A percentile compares a stretch with the other conserved stretches of the same genome.
Conservation (phyloP, 768 basidiomycete genomes). For the Pisolithus orientalis region DNA sequence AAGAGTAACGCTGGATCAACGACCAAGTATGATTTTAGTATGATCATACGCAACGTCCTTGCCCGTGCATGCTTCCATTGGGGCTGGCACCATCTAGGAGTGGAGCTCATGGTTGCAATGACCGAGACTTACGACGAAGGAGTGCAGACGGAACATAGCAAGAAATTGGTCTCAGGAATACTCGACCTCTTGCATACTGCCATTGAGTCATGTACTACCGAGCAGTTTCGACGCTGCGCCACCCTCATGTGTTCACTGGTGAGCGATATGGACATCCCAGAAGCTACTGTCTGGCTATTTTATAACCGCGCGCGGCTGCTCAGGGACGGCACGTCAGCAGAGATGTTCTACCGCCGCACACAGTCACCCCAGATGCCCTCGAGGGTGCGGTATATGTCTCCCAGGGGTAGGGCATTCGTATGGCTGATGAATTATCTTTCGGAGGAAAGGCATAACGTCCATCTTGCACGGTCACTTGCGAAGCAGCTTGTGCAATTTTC, state of each 20-base stretch:
- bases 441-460: conserved; percentile 30
- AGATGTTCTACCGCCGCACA: conserved; percentile 41
- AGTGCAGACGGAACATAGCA: neutral
- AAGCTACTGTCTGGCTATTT: conserved; percentile 39
- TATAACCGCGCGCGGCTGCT: conserved; percentile 35
- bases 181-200: conserved; percentile 40
- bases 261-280: conserved; percentile 32
- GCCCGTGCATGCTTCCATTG: conserved; percentile 49
- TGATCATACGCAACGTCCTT: conserved; percentile 45
- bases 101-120: conserved; percentile 30
- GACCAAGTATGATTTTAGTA: conserved; percentile 31
- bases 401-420: conserved; percentile 37
- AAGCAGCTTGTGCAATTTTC: conserved; percentile 39
- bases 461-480: conserved; percentile 45
- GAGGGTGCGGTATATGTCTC: conserved; percentile 42
- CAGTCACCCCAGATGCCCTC: conserved; percentile 27
- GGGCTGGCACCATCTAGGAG: conserved; percentile 43
- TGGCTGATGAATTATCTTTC: conserved; percentile 51
- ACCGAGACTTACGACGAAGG: conserved; percentile 16
- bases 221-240: conserved; percentile 35
- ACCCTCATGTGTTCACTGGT: conserved; percentile 38
- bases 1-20: conserved; percentile 7
- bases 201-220: conserved; percentile 29
- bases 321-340: conserved; percentile 30
- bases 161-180: conserved; percentile 28